These are phyloP conservation scores for Tuber brumale DNA, from an alignment of 495 filamentous ascomycete genomes.

Conservation along the genomic window DNA sequence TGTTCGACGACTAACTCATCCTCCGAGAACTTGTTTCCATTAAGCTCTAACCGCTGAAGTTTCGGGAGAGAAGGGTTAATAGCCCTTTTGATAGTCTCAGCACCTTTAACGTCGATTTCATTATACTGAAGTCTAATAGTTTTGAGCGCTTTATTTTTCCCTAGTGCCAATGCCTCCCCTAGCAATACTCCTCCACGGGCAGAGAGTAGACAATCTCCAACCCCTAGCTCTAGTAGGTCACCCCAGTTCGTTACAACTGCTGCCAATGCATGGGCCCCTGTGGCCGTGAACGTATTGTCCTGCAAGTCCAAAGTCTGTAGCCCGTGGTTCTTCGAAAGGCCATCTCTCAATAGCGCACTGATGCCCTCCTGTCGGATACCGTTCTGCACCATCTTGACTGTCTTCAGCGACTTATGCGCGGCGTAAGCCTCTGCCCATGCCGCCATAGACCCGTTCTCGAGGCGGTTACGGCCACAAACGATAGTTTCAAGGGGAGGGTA, in stretches of 20 bases:
- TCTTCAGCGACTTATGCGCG: slow-evolving; percentile 69
- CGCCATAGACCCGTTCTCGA: slow-evolving; percentile 92
- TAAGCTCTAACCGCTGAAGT: slow-evolving; percentile 67
- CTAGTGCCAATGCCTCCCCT: slow-evolving; percentile 63
- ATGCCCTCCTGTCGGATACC: slow-evolving; percentile 94
- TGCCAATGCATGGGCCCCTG: slow-evolving; percentile 71
- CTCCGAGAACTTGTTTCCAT: slow-evolving; percentile 90
- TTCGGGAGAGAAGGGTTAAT: slow-evolving; percentile 49
- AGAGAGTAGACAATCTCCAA: slow-evolving; percentile 79
- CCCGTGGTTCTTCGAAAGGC: slow-evolving; percentile 58
- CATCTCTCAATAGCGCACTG: slow-evolving; percentile 64
- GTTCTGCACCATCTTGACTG: slow-evolving; percentile 97
- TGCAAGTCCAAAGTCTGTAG: slow-evolving; percentile 80
- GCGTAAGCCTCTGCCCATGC: slow-evolving; percentile 85
- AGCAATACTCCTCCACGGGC: slow-evolving; percentile 71
- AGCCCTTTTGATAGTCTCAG: slow-evolving; percentile 62
- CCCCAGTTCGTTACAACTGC: slow-evolving; percentile 67
- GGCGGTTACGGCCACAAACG: slow-evolving; percentile 87
- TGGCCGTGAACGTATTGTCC: slow-evolving; percentile 90
- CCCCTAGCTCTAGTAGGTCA: slow-evolving; percentile 70
- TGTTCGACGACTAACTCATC: slow-evolving; percentile 69
- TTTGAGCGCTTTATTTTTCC: slow-evolving; percentile 68
- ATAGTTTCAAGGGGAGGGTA: slow-evolving; percentile 83
- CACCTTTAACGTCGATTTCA: slow-evolving; percentile 70
- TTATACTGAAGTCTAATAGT: slow-evolving; percentile 85